Evolutionary conservation across 768 basidiomycete species (phyloP).

Genomic region (Sporobolomyces pararoseus): DNA sequence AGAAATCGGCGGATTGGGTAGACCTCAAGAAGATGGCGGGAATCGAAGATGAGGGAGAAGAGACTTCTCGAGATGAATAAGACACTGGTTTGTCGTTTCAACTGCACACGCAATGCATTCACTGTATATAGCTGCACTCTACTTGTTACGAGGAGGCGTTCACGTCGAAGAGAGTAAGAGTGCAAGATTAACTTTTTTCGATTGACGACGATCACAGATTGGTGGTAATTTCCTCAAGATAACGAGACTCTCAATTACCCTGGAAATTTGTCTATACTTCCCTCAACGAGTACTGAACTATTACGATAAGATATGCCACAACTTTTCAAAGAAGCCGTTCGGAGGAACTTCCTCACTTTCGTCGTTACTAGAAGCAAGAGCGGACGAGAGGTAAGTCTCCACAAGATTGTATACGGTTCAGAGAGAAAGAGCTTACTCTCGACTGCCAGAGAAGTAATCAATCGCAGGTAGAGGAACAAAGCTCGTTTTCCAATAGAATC

Average conservation of each 20-base stretch:
- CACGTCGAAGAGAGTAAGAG: too few species aligned
- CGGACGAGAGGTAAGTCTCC: not conserved
- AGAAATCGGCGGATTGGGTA: constrained; percentile 34
- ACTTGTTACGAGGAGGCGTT: not conserved
- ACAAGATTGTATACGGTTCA: not conserved
- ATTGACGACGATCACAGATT: too few species aligned
- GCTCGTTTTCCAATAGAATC: not conserved
- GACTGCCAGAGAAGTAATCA: constrained; percentile 22
- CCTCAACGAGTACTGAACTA: too few species aligned
- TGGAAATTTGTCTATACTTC: too few species aligned
- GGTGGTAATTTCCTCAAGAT: too few species aligned
- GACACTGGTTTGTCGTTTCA: not conserved
- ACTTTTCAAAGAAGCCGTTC: not conserved
- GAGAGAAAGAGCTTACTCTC: constrained; percentile 5
- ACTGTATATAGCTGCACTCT: not conserved
- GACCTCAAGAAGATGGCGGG: constrained; percentile 25
- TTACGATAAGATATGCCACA: constrained; percentile 4
- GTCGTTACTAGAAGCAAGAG: constrained; percentile 16
- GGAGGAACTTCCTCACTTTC: constrained; percentile 1
- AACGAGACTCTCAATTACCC: too few species aligned
- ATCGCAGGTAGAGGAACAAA: constrained; percentile 10
- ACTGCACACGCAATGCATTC: not conserved
- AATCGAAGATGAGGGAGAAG: constrained; percentile 1
- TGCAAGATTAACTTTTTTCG: too few species aligned
- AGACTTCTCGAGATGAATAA: not conserved